phyloP scores from a whole-genome alignment of 805 yeast species.

The Hagleromyces aurorensis region DNA sequence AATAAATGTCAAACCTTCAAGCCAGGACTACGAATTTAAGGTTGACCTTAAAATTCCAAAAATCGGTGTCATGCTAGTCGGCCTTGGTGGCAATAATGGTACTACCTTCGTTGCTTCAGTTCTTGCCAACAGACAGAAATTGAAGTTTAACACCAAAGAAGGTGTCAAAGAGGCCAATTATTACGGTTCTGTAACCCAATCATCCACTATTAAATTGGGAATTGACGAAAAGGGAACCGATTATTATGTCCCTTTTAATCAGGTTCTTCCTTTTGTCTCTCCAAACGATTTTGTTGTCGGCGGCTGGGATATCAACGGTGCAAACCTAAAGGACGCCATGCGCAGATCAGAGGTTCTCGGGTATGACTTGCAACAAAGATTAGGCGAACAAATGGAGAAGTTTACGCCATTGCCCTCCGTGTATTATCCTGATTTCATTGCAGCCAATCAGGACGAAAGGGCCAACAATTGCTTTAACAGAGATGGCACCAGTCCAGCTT shows the following conservation, averaged over 20 bases:
- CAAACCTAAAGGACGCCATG: slow-evolving; percentile 69
- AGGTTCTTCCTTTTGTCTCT: slow-evolving; percentile 76
- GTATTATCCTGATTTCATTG: slow-evolving; percentile 94
- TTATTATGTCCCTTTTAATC: slow-evolving; percentile 86
- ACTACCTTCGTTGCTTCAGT: slow-evolving; percentile 81
- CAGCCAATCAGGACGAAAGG: slow-evolving; percentile 86
- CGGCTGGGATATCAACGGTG: slow-evolving; percentile 89
- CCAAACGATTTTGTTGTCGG: slow-evolving; percentile 87
- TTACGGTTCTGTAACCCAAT: slow-evolving; percentile 91
- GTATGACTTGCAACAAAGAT: slow-evolving; percentile 70
- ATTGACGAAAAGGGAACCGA: slow-evolving; percentile 76
- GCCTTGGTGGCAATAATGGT: slow-evolving; percentile 96
- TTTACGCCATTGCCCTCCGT: slow-evolving; percentile 72
- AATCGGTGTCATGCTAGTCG: slow-evolving; percentile 84
- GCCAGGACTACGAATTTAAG: slow-evolving; percentile 74
- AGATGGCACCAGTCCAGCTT: slow-evolving; percentile 38
- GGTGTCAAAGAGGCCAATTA: slow-evolving; percentile 75
- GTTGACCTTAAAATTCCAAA: slow-evolving; percentile 76
- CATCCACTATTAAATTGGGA: slow-evolving; percentile 85
- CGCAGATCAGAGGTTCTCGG: slow-evolving; percentile 82
- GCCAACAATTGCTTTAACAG: slow-evolving; percentile 75
- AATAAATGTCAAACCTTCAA: slow-evolving; percentile 60
- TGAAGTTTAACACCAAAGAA: slow-evolving; percentile 70
- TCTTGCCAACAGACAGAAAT: slow-evolving; percentile 73
- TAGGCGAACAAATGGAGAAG: slow-evolving; percentile 52